Conservation (phyloP, 164 flowering plant species). For the Vitis cinerea region DNA sequence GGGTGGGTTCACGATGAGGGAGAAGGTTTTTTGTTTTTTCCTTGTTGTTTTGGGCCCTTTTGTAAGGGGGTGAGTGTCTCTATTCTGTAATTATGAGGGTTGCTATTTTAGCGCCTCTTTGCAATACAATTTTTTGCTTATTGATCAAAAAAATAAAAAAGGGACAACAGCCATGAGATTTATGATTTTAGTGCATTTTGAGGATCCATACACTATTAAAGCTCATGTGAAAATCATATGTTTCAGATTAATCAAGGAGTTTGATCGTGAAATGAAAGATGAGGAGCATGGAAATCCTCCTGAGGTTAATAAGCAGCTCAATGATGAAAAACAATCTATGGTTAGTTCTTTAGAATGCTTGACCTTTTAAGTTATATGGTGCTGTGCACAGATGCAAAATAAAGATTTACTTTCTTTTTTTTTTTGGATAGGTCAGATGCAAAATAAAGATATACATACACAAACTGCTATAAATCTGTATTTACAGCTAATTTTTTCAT, state of each 20-base stretch:
- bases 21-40: too few species aligned
- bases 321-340: conserved; percentile 94
- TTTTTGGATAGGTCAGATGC: too few species aligned
- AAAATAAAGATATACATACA: too few species aligned
- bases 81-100: too few species aligned
- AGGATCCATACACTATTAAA: background rate
- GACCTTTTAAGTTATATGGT: background rate
- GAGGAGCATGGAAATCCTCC: conserved; percentile 77
- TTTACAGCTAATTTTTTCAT: too few species aligned
- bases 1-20: too few species aligned
- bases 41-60: too few species aligned
- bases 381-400: background rate
- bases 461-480: too few species aligned
- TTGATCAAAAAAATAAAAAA: too few species aligned
- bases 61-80: too few species aligned
- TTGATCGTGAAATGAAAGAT: conserved; percentile 93
- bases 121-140: too few species aligned
- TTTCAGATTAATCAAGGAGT: conserved; percentile 86
- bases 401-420: background rate
- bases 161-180: background rate
- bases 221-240: conserved; percentile 7
- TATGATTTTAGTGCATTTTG: background rate
- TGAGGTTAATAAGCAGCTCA: conserved; percentile 81
- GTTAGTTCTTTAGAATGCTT: conserved; percentile 33
- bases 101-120: too few species aligned